These are phyloP conservation scores for Pythium rhizo-oryzae DNA, from an alignment of 352 stramenopile species.

Conservation along the genomic window DNA sequence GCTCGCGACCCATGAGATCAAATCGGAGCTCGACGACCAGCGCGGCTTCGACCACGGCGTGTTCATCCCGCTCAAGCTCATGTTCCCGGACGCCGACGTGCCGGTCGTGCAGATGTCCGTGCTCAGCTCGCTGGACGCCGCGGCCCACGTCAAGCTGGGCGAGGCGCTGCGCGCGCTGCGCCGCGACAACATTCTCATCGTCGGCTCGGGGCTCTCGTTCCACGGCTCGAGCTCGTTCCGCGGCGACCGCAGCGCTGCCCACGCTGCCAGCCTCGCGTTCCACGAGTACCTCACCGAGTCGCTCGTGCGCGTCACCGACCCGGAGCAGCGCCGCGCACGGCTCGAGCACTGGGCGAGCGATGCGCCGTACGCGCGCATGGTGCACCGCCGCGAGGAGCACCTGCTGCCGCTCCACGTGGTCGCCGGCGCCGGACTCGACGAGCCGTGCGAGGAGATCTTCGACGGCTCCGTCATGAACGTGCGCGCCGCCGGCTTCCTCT, in stretches of 20 bases:
- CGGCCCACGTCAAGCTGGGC: constrained; percentile 72
- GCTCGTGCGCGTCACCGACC: constrained; percentile 16
- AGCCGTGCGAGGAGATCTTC: constrained; percentile 36
- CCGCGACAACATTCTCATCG: constrained; percentile 76
- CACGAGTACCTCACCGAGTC: constrained; percentile 23
- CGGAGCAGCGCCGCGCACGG: constrained; percentile 7
- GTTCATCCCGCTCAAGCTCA: constrained; percentile 92
- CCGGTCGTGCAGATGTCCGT: constrained; percentile 67
- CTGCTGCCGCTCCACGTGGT: constrained; percentile 63
- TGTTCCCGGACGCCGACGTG: constrained; percentile 87
- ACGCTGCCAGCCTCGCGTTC: constrained; percentile 19
- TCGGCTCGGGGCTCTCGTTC: constrained; percentile 71
- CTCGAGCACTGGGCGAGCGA: constrained; percentile 40
- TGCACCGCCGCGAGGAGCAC: constrained; percentile 51
- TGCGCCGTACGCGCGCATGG: constrained; percentile 39
- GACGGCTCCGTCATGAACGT: constrained; percentile 23
- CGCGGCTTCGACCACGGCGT: constrained; percentile 92
- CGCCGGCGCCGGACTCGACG: constrained; percentile 54
- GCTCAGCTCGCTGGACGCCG: constrained; percentile 42
- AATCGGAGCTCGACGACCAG: constrained; percentile 46
- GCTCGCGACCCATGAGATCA: constrained; percentile 56
- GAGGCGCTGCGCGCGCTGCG: constrained; percentile 61
- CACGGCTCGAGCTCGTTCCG: constrained; percentile 24
- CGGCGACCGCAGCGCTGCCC: constrained; percentile 3
- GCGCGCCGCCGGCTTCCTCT: constrained; percentile 25